Evolutionary conservation across 345 rosid species (phyloP), one percentile per base, ranked within the genome.

Genomic region (Gossypium rotundifolium): DNA sequence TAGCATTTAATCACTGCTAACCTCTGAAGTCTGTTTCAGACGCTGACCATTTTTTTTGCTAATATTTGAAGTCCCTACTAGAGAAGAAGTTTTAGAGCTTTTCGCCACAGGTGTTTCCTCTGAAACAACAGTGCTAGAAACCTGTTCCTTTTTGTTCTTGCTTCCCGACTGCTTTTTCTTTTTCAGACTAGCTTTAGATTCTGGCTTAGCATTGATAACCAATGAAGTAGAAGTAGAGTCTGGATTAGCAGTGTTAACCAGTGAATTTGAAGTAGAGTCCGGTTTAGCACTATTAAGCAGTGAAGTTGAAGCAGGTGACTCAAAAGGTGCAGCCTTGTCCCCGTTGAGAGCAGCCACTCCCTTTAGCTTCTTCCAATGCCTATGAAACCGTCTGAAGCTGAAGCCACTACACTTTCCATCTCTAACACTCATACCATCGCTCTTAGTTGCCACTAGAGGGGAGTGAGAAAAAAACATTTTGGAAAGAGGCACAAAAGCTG

Each of bases 391-490:
- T 75, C 73, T 76, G 33, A 59, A 48, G 70, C 75, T 64, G 23
- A 75, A 62, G 63, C 81, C 72, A 38, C 38, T 70, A 38, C 45
- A 29, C 72, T 33, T 79, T 65, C 73, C 83, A 58, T 71, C 73
- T 61, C 60, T 10, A 12, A 58, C 71, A 58, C 79, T 76, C 64
- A 51, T 25, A 66, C 22, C 53, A 69, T 71, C 69, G 52, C 55
- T 77, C 72, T 71, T 78, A 54, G 55, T 44, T 40, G 57, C 83
- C 44, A 33, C 71, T 54, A 17, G 67, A 2, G 83, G 74, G 64
- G 71, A 74, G 77, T 81, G 82, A 66, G 87, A 88, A 68, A 87
- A 86, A 71, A 9, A 81, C 71, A 83, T 83, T 83, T 61, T 72
- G 46, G 65, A 38, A 73, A 77, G 74, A 9, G 74, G 67, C n/a